phyloP scores from a whole-genome alignment of 768 basidiomycete species.

The Boletus sp. region DNA sequence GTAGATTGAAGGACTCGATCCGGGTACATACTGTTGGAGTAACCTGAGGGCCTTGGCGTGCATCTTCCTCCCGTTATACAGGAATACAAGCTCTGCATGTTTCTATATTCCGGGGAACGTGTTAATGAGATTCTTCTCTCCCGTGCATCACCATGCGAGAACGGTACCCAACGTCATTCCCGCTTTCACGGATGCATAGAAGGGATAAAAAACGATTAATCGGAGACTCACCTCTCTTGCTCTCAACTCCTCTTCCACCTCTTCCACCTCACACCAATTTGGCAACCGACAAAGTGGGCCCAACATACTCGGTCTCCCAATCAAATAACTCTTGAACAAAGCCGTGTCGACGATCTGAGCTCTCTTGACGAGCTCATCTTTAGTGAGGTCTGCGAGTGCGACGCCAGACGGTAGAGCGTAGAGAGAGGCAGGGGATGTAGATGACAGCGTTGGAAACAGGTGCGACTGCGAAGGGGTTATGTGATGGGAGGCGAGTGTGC shows the following conservation, averaged over 20 bases:
- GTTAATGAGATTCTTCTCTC: background rate
- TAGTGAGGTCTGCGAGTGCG: slow-evolving; percentile 65
- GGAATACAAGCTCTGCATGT: slow-evolving; percentile 83
- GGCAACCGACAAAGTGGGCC: slow-evolving; percentile 85
- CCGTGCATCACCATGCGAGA: background rate
- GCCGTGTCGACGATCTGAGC: slow-evolving; percentile 96
- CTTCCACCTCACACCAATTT: slow-evolving; percentile 97
- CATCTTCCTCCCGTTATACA: slow-evolving; percentile 96
- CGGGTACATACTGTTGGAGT: slow-evolving; percentile 67
- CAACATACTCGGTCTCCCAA: slow-evolving; percentile 74
- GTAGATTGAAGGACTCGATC: background rate
- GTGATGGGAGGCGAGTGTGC: slow-evolving; percentile 66
- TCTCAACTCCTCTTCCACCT: slow-evolving; percentile 84
- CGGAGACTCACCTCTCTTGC: slow-evolving; percentile 60
- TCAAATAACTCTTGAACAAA: slow-evolving; percentile 87
- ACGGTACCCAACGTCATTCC: background rate
- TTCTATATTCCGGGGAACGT: slow-evolving; percentile 49
- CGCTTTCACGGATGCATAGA: background rate
- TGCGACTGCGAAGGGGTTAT: slow-evolving; percentile 71
- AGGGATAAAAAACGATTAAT: background rate
- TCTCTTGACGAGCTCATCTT: slow-evolving; percentile 81
- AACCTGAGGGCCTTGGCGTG: slow-evolving; percentile 83
- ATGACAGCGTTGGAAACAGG: slow-evolving; percentile 64
- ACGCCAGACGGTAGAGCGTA: slow-evolving; percentile 69
- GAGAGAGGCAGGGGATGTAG: slow-evolving; percentile 69